A percentile compares a stretch with the other conserved stretches of the same genome.
These are phyloP conservation scores for Aspergillus awamori DNA, from an alignment of 2,329 filamentous ascomycete species.

Conservation along the genomic window DNA sequence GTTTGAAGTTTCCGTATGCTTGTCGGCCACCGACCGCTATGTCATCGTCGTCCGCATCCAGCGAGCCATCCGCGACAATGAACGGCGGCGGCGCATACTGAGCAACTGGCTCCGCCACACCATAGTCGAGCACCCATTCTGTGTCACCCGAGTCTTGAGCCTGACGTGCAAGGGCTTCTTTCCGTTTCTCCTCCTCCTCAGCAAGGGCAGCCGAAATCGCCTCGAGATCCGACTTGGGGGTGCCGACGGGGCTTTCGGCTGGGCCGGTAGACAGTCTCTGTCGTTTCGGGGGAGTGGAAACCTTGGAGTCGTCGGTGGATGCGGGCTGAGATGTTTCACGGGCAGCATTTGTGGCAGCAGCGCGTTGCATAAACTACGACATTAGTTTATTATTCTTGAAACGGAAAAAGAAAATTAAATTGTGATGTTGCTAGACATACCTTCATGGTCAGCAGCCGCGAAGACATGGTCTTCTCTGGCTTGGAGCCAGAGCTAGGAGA, in stretches of 20 bases:
- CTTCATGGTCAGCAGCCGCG: conserved; percentile 88
- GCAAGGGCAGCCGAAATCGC: conserved; percentile 45
- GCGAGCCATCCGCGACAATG: conserved; percentile 37
- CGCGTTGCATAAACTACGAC: conserved; percentile 82
- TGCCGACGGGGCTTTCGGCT: conserved; percentile 22
- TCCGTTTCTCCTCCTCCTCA: conserved; percentile 45
- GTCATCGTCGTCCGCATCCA: conserved; percentile 38
- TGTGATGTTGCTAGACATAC: conserved; percentile 33
- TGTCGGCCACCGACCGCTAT: conserved; percentile 36
- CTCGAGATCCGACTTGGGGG: conserved; percentile 40
- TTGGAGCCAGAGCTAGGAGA: conserved; percentile 54
- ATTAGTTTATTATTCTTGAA: not conserved
- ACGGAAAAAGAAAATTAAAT: not conserved
- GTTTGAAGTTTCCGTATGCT: conserved; percentile 44
- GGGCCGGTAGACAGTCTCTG: conserved; percentile 34
- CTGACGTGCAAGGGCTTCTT: conserved; percentile 43
- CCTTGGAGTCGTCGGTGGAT: conserved; percentile 51
- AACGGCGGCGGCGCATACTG: conserved; percentile 29
- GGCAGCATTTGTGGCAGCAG: conserved; percentile 62
- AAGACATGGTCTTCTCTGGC: conserved; percentile 75
- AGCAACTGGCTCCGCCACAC: conserved; percentile 14
- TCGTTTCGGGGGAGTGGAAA: conserved; percentile 38
- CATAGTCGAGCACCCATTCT: conserved; percentile 47
- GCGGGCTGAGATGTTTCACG: conserved; percentile 46
- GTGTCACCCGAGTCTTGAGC: conserved; percentile 49